These are phyloP conservation scores for Talaromyces thailandensis DNA, from an alignment of 495 filamentous ascomycete genomes.

Conservation along the genomic window DNA sequence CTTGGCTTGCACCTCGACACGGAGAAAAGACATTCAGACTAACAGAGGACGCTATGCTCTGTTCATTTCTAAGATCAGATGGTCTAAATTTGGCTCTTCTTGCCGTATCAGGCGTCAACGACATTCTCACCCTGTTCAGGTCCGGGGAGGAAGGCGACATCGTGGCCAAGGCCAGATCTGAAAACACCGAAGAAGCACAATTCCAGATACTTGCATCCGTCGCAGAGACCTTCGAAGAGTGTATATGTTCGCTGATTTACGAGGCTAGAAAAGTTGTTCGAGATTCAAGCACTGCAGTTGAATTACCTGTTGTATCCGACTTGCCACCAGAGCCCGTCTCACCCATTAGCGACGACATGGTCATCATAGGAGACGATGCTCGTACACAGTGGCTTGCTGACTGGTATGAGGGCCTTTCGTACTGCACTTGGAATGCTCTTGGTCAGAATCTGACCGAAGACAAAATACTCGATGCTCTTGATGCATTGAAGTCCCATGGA, in stretches of 20 bases:
- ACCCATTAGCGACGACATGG: constrained; percentile 27
- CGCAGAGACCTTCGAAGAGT: constrained; percentile 65
- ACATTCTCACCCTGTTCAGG: constrained; percentile 63
- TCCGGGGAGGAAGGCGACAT: constrained; percentile 59
- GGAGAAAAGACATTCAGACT: constrained; percentile 55
- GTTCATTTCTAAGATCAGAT: constrained; percentile 66
- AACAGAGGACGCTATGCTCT: constrained; percentile 70
- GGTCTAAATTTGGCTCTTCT: constrained; percentile 76
- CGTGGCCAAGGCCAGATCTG: constrained; percentile 61
- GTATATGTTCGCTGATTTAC: constrained; percentile 76
- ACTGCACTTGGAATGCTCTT: constrained; percentile 90
- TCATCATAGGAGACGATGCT: constrained; percentile 34
- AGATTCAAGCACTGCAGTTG: constrained; percentile 17
- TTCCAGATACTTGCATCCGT: constrained; percentile 63
- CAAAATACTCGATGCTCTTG: constrained; percentile 67
- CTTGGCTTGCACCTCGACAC: constrained; percentile 86
- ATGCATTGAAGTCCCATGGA: constrained; percentile 56
- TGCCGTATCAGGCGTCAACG: constrained; percentile 65
- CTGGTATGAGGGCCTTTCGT: constrained; percentile 80
- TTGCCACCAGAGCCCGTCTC: constrained; percentile 24
- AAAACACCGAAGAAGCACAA: constrained; percentile 42
- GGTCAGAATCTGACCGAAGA: constrained; percentile 74
- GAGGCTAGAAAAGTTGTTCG: constrained; percentile 65
- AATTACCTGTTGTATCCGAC: constrained; percentile 12
- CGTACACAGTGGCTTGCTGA: constrained; percentile 68